phyloP scores from a whole-genome alignment of 495 filamentous ascomycete species.

The Daldinia childiae region DNA sequence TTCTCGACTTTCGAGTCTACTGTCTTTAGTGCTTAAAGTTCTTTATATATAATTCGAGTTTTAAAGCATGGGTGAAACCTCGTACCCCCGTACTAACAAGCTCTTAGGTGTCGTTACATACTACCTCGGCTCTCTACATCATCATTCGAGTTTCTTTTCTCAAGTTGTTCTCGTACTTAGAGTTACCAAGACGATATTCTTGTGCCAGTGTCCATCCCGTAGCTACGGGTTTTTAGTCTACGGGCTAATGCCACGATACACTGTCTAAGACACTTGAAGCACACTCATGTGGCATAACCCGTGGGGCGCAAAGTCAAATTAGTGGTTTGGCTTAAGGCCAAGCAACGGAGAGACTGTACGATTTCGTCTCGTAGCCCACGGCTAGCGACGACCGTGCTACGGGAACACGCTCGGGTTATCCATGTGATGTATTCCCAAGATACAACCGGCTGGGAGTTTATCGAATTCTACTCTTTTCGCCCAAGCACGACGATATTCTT shows the following conservation, averaged over 20 bases:
- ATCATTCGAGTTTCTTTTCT: conserved; percentile 4
- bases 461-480: neutral
- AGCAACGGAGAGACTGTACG: conserved; percentile 27
- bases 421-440: conserved; percentile 40
- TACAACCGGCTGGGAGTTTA: neutral
- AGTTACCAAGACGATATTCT: conserved; percentile 4
- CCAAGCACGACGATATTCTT: conserved; percentile 8
- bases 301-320: conserved; percentile 30
- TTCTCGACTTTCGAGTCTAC: neutral
- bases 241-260: conserved; percentile 39
- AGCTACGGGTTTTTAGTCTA: conserved; percentile 33
- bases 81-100: neutral
- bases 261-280: conserved; percentile 39
- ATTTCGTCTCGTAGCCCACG: conserved; percentile 24
- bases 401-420: conserved; percentile 28
- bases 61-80: conserved; percentile 4
- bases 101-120: neutral
- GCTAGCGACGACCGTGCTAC: conserved; percentile 35
- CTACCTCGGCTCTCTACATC: conserved; percentile 30
- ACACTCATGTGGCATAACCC: conserved; percentile 34
- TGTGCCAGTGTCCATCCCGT: conserved; percentile 27
- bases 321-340: conserved; percentile 30
- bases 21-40: neutral
- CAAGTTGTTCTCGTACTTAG: neutral
- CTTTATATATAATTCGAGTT: conserved; percentile 5